Conservation (phyloP, 2,329 filamentous ascomycete genomes). For the Alternaria incomplexa region DNA sequence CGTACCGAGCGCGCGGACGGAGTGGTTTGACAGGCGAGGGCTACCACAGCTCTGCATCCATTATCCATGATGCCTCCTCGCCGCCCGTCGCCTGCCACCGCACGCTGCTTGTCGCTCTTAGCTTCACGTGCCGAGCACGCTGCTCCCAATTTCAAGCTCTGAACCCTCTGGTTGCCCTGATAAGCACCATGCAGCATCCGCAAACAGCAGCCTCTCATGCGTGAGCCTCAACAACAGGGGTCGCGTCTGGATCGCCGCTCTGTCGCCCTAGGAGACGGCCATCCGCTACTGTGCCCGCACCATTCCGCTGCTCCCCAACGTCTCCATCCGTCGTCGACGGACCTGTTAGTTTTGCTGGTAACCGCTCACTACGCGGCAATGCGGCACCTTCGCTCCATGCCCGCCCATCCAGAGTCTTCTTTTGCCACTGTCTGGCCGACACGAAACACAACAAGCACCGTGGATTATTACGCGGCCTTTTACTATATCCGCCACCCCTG, state of each 20-base stretch:
- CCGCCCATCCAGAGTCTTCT: not conserved
- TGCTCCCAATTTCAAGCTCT: slow-evolving; percentile 8
- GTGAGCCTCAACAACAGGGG: slow-evolving; percentile 1
- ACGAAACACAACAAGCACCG: slow-evolving; percentile 14
- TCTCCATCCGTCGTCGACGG: slow-evolving; percentile 1
- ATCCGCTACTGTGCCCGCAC: slow-evolving; percentile 6
- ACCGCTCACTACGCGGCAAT: not conserved
- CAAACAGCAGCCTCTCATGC: not conserved
- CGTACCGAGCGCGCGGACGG: not conserved
- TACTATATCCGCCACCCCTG: slow-evolving; percentile 6
- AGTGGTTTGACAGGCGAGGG: slow-evolving; percentile 2
- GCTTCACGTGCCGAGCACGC: not conserved
- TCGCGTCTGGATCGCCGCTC: slow-evolving; percentile 7
- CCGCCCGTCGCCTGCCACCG: not conserved
- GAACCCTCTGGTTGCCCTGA: not conserved
- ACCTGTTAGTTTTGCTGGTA: not conserved
- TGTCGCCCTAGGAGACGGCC: slow-evolving; percentile 8
- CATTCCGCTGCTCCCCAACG: not conserved
- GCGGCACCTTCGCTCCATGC: not conserved
- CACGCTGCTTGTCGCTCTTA: not conserved
- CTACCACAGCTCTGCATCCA: not conserved
- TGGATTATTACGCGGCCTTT: slow-evolving; percentile 16
- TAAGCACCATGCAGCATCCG: not conserved
- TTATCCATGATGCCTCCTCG: not conserved
- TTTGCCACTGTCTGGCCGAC: not conserved